Evolutionary conservation across 148 eudicot genomes (phyloP), one percentile per base, ranked within the genome.

Genomic region (Amaranthus cruentus): DNA sequence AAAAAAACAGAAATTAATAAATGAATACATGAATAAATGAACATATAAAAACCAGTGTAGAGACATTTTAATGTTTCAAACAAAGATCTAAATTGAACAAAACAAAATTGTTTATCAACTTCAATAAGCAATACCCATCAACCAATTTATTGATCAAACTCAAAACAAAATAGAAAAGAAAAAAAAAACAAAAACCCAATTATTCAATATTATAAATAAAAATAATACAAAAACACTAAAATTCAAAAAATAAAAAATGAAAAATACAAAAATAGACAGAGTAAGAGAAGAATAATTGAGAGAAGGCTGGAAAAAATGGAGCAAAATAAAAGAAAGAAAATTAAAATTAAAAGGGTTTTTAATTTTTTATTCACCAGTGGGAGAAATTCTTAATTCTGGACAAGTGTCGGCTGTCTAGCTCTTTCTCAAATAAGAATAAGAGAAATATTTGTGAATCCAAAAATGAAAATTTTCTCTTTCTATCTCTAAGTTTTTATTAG

Each of bases 321-420:
- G 18, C 28, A 11, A 44, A 65, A 28, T 66, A 68, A 43, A 62
- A 6, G 4, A n/a, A 18, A 46, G 58, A 52, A 28, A 28, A 28
- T 28, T 2, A 28, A 28, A 28, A 28, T 28, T 28, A 9, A 21
- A 42, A 11, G 12, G 14, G 8, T 15, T 15, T 28, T 28, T 28
- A 28, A 28, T 28, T 21, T 62, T n/a, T 47, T 66, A 69, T 42
- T 58, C 42, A 58, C 74, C 62, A 68, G 42, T 21, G 6, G 18
- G 49, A 47, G 11, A 38, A 28, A 3, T 44, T 28, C 49, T 46
- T 55, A 70, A 21, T 13, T 57, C 49, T 47, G 67, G 46, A 71
- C 86, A 85, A 71, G 88, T 83, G 88, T 83, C 86, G 83, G 61
- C 49, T 68, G 75, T 76, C 69, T 69, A 77, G 72, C 51, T 48